Evolutionary conservation across 371 early-diverging fungal genomes (phyloP).

Genomic region (Saksenaea vasiformis): DNA sequence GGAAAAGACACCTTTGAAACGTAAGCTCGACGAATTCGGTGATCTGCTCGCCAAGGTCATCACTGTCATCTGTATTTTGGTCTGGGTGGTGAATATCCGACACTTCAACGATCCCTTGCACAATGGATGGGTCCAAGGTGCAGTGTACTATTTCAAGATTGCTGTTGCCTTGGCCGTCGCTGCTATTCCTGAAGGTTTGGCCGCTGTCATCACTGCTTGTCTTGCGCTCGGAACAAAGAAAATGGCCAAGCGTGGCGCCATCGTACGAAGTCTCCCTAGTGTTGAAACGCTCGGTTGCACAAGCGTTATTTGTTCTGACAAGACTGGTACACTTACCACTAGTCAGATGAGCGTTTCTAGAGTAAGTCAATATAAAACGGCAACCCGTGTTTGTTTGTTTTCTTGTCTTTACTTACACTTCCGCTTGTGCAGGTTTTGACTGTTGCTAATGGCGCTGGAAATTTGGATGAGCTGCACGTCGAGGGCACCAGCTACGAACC

Average conservation of each 20-base stretch:
- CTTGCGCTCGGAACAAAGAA: slow-evolving; percentile 95
- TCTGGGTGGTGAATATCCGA: slow-evolving; percentile 96
- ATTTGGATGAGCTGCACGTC: slow-evolving; percentile 68
- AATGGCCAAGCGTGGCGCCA: slow-evolving; percentile 97
- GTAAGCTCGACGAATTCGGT: slow-evolving; percentile 95
- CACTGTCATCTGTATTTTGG: slow-evolving; percentile 91
- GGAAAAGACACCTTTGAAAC: slow-evolving; percentile 94
- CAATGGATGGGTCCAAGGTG: slow-evolving; percentile 90
- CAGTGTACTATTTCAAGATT: slow-evolving; percentile 96
- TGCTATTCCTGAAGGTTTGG: slow-evolving; percentile 98
- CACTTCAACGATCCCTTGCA: slow-evolving; percentile 91
- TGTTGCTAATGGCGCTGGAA: slow-evolving; percentile 42
- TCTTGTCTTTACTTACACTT: slow-evolving; percentile 7
- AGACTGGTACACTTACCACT: slow-evolving; percentile 99
- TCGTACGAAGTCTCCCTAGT: slow-evolving; percentile 89
- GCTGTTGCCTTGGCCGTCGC: slow-evolving; percentile 99
- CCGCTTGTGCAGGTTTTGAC: slow-evolving; percentile 44
- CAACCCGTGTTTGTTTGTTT: slow-evolving; percentile 1
- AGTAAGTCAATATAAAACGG: slow-evolving; percentile 28
- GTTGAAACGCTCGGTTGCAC: slow-evolving; percentile 98
- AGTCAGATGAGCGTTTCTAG: slow-evolving; percentile 94
- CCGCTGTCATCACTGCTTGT: slow-evolving; percentile 97
- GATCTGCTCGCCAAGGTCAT: slow-evolving; percentile 95
- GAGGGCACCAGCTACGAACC: slow-evolving; percentile 89
- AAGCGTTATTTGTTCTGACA: slow-evolving; percentile 97